Evolutionary conservation across 1,284 basidiomycete species (phyloP).

Genomic region (Leccinum brunneo-olivaceum): DNA sequence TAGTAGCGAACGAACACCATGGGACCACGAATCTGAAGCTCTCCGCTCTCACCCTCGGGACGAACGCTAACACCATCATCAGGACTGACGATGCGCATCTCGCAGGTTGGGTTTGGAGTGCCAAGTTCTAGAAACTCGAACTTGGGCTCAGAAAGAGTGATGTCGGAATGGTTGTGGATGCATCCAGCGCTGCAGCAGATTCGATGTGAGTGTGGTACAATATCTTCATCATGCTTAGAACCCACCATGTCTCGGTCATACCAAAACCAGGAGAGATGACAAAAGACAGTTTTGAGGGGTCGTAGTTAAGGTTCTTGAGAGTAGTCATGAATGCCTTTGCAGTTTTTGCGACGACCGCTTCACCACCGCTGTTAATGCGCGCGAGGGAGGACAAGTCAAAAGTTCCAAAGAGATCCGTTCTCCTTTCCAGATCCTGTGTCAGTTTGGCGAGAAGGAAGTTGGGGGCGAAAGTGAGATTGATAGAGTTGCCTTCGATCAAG

Average conservation of each 20-base stretch:
- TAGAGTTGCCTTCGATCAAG: slow-evolving; percentile 23
- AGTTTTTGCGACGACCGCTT: slow-evolving; percentile 33
- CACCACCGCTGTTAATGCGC: slow-evolving; percentile 31
- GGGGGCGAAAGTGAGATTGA: slow-evolving; percentile 31
- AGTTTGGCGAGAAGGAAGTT: slow-evolving; percentile 39
- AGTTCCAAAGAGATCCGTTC: slow-evolving; percentile 14
- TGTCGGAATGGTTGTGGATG: slow-evolving; percentile 30
- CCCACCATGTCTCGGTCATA: slow-evolving; percentile 40
- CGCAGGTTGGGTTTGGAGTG: slow-evolving; percentile 18
- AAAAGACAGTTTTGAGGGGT: slow-evolving; percentile 17
- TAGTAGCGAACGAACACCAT: slow-evolving; percentile 37
- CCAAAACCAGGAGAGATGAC: slow-evolving; percentile 35
- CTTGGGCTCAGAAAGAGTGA: slow-evolving; percentile 15
- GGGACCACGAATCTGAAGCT: slow-evolving; percentile 35
- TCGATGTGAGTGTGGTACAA: neutral
- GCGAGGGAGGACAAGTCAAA: slow-evolving; percentile 29
- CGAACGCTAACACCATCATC: slow-evolving; percentile 26
- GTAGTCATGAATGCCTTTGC: slow-evolving; percentile 30
- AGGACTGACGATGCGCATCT: slow-evolving; percentile 31
- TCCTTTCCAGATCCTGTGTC: slow-evolving; percentile 24
- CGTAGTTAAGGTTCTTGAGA: slow-evolving; percentile 20
- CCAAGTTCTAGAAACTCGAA: slow-evolving; percentile 30
- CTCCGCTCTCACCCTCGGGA: slow-evolving; percentile 28
- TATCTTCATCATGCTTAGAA: neutral
- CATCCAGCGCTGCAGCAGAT: slow-evolving; percentile 33